Percentiles rank a stretch among this genome's conserved stretches.
phyloP scores from a whole-genome alignment of 352 stramenopile genomes.

The Globisporangium canariense region DNA sequence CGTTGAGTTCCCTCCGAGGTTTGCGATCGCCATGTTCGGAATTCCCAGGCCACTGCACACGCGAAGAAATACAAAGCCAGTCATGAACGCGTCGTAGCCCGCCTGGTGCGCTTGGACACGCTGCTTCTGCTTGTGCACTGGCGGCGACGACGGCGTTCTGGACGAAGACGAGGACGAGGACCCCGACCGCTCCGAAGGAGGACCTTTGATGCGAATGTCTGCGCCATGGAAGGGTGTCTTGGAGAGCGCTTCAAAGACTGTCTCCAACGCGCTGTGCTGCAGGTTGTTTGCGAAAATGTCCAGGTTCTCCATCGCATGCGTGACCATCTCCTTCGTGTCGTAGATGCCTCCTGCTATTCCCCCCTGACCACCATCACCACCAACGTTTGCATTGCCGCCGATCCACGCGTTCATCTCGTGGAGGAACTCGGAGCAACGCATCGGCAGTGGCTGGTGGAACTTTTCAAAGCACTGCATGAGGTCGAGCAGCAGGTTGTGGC shows the following conservation, averaged over 20 bases:
- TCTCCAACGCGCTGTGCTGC: slow-evolving; percentile 56
- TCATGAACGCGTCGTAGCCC: slow-evolving; percentile 81
- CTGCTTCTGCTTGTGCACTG: slow-evolving; percentile 16
- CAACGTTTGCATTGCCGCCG: slow-evolving; percentile 3
- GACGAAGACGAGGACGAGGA: background rate
- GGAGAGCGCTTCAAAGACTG: slow-evolving; percentile 54
- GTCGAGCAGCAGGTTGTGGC: slow-evolving; percentile 81
- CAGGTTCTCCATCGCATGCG: slow-evolving; percentile 58
- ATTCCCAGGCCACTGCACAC: slow-evolving; percentile 57
- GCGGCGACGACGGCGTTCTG: slow-evolving; percentile 1
- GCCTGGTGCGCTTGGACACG: slow-evolving; percentile 61
- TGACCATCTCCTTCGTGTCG: slow-evolving; percentile 73
- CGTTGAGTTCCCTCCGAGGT: slow-evolving; percentile 18
- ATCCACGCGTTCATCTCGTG: slow-evolving; percentile 55
- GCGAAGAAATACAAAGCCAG: slow-evolving; percentile 67
- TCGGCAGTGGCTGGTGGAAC: slow-evolving; percentile 61
- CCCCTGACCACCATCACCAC: background rate
- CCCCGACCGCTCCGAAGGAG: slow-evolving; percentile 8
- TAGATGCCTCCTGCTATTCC: slow-evolving; percentile 31
- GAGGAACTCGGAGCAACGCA: slow-evolving; percentile 53
- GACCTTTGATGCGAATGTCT: slow-evolving; percentile 28
- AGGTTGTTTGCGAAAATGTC: slow-evolving; percentile 59
- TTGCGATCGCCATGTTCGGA: slow-evolving; percentile 46
- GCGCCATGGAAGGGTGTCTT: slow-evolving; percentile 72
- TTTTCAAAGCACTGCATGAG: slow-evolving; percentile 80